Conservation (phyloP, 2,329 filamentous ascomycete genomes). For the Cercospora janseana region DNA sequence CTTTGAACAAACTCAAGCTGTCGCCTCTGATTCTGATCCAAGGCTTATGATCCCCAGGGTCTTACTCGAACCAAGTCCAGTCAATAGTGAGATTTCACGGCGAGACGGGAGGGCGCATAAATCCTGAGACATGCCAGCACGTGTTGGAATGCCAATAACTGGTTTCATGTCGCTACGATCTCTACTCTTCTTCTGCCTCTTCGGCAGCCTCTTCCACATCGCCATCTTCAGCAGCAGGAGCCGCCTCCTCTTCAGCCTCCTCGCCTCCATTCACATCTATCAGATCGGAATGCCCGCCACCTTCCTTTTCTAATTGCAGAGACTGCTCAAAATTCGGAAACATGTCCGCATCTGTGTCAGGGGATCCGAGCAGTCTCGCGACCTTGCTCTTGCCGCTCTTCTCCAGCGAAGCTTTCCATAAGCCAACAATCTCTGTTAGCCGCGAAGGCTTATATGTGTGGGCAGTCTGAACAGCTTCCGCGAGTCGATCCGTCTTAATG, state of each 20-base stretch:
- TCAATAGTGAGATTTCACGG: too few species aligned
- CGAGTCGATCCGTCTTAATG: slow-evolving; percentile 70
- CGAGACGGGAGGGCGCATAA: too few species aligned
- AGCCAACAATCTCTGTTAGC: slow-evolving; percentile 63
- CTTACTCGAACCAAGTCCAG: too few species aligned
- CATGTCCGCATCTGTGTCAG: slow-evolving; percentile 65
- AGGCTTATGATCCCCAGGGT: too few species aligned
- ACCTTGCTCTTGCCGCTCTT: slow-evolving; percentile 83
- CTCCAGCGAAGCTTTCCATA: slow-evolving; percentile 83
- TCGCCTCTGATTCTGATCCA: too few species aligned
- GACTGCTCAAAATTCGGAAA: slow-evolving; percentile 98
- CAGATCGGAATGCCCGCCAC: slow-evolving; percentile 48
- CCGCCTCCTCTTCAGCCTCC: slow-evolving; percentile 15
- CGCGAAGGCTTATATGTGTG: slow-evolving; percentile 92
- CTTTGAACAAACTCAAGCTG: too few species aligned
- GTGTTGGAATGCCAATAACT: too few species aligned
- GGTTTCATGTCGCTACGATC: not conserved
- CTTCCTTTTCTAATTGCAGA: slow-evolving; percentile 74
- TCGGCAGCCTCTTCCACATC: slow-evolving; percentile 18
- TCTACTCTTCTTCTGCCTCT: slow-evolving; percentile 18
- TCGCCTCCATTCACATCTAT: slow-evolving; percentile 41
- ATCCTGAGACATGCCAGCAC: too few species aligned
- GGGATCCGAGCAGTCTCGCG: slow-evolving; percentile 76
- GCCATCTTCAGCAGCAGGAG: slow-evolving; percentile 20
- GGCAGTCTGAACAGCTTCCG: slow-evolving; percentile 86